Base-by-base conservation (phyloP, 805 yeast species). In the Yarrowia keelungensis region DNA sequence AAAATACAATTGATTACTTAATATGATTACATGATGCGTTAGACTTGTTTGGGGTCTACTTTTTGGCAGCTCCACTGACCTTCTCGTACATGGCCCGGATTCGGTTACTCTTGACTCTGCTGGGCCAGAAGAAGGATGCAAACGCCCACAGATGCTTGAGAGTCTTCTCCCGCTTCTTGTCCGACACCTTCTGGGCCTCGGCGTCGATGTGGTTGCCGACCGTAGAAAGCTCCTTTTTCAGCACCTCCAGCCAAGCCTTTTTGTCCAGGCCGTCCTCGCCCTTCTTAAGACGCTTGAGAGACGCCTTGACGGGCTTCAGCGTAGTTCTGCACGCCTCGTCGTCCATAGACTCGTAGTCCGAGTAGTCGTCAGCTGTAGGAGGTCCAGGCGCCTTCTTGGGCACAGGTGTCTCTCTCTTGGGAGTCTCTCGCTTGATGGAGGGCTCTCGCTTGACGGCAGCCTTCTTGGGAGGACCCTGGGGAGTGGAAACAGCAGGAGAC, bases 111-210 rank as follows among this genome's bases (percentile, higher is more conserved):
- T 81, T 74, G 50, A 89, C 97, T 71, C 85, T 84, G 3, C 87
- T 90, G 2, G 97, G 97, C 97, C 97, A 92, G 79, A 87, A 92
- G 67, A 85, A 84, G 22, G 92, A 83, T 5, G 95, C 91, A 76
- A 89, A 91, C 39, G 90, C 85, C 97, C 97, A 92, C 70, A 92
- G 78, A 74, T 91, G 95, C 75, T 85, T 88, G 69, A 81, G 80
- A 69, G 80, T 73, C 74, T 81, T 84, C 8, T 78, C 81, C 38
- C 80, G 75, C 26, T 80, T 80, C 15, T 72, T 71, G 3, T 74
- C 73, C 2, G 69, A 54, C 26, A 70, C 74, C 49, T 70, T 68
- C 15, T 71, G 73, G 10, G 42, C 43, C 22, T 71, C 71, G 0
- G 75, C 73, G 43, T 81, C 85, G 68, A 91, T 91, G 74, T 85